Evolutionary conservation across 495 filamentous ascomycete genomes (phyloP), one percentile per base, ranked within the genome.

Genomic region (Cryomyces antarcticus): DNA sequence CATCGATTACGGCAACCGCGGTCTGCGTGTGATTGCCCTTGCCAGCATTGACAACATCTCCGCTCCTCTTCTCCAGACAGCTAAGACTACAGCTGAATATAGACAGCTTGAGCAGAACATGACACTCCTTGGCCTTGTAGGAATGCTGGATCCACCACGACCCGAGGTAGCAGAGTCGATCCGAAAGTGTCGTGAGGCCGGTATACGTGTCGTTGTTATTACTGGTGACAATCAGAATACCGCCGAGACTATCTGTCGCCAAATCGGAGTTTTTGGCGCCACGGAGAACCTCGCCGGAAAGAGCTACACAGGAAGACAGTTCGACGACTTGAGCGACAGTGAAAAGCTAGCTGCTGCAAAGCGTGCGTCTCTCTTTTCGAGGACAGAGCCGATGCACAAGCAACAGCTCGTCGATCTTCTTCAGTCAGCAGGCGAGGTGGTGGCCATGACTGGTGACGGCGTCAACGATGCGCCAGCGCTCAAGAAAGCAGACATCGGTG

Each of bases 391-490:
- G 34, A 69, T 67, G 28, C 92, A 99, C 68, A 99, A 99, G 68
- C 88, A 81, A 5, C 83, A 80, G 62, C 75, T 99, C 28, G 88
- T 99, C 37, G 92, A 99, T 61, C 76, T 96, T 29, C 79, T 99
- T 44, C 92, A 99, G 61, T 81, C 81, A 28, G 65, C 81, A 48
- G 82, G 84, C 48, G 83, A 96, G 57, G 92, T 99, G 28, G 92
- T 99, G 46, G 92, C 92, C 48, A 99, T 99, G 92, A 99, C 92
- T 46, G 92, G 92, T 51, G 92, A 99, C 58, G 92, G 92, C 57
- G 92, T 99, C 60, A 99, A 99, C 55, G 92, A 99, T 65, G 92
- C 92, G 1, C 92, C 92, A 35, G 92, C 92, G 12, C 70, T 99
- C 52, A 99, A 99, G 72, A 95, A 94, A 62, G 78, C 89, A 4